phyloP scores from a whole-genome alignment of 2,329 filamentous ascomycete genomes.

The Exophiala calicioides region DNA sequence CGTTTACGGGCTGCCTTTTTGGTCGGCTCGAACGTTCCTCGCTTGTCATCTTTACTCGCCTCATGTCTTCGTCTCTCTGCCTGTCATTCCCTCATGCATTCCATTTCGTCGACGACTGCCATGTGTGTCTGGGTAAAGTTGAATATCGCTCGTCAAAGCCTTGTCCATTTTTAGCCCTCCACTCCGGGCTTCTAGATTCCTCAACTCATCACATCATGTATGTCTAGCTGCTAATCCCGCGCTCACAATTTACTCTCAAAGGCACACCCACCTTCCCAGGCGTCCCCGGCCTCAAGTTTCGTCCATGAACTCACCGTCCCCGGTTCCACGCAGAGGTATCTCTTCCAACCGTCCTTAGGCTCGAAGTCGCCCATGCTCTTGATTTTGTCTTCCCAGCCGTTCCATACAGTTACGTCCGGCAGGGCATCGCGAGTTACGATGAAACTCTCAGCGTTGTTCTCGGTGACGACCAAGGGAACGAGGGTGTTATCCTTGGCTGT shows the following conservation, averaged over 20 bases:
- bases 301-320: conserved; percentile 81
- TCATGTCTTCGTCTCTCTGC: no score
- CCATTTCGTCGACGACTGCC: no score
- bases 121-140: no score
- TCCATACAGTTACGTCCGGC: conserved; percentile 91
- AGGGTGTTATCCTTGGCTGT: conserved; percentile 57
- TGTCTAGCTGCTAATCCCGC: not conserved
- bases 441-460: conserved; percentile 66
- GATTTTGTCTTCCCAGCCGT: conserved; percentile 88
- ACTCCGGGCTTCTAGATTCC: no score
- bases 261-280: conserved; percentile 65
- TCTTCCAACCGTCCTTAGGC: conserved; percentile 85
- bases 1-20: no score
- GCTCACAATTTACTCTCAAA: conserved; percentile 47
- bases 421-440: conserved; percentile 81
- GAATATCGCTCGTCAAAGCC: no score
- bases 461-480: conserved; percentile 58
- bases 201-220: not conserved
- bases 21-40: no score
- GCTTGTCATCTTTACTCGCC: no score
- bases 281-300: conserved; percentile 76
- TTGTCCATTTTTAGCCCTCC: no score
- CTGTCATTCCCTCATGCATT: no score
- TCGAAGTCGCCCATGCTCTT: conserved; percentile 80
- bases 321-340: conserved; percentile 93